Base-by-base conservation (phyloP, 305 asterid species). In the Galium porrigens region DNA sequence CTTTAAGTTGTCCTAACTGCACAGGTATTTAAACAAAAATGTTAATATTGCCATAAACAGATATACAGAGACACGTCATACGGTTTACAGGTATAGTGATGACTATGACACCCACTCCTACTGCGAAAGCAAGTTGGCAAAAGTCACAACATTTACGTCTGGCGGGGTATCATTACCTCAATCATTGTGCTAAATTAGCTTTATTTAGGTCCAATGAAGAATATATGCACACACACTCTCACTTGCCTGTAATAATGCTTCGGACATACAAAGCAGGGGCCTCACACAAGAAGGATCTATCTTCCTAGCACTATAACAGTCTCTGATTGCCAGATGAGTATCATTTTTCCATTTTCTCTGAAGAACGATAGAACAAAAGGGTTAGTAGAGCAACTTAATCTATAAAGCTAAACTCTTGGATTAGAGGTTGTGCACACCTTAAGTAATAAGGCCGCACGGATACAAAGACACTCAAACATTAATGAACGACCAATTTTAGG, bases 271-370 rank as follows among this genome's bases (percentile, higher is more conserved):
- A 71, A 87, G 73, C 74, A 87, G 81, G 65, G 94, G 89, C 78
- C 83, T 81, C 67, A 80, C 67, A 70, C 96, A 90, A 69, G 86
- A 81, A 66, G 88, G 84, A 69, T 85, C 75, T 61, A 85, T 70
- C 73, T 76, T 82, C 64, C 86, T 77, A 72, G 97, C 99, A 76
- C 77, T 74, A 73, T 76, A 81, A 73, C 94, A 90, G 77, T 94
- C 99, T 84, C 94, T 82, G 72, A 88, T 79, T 58, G 97, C 92
- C 94, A 94, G 82, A 76, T 86, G 84, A 5, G 83, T 77, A 73
- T 94, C 97, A 82, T 78, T 85, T 82, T 80, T 90, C 97, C 99
- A 94, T 73, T 76, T 82, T 51, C 99, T 78, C 99, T 94, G 84
- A 54, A 67, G 63, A 67, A 67, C 73, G 36, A 59, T 7, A 33